phyloP scores from a whole-genome alignment of 352 stramenopile genomes.

The Globisporangium cystogenes region DNA sequence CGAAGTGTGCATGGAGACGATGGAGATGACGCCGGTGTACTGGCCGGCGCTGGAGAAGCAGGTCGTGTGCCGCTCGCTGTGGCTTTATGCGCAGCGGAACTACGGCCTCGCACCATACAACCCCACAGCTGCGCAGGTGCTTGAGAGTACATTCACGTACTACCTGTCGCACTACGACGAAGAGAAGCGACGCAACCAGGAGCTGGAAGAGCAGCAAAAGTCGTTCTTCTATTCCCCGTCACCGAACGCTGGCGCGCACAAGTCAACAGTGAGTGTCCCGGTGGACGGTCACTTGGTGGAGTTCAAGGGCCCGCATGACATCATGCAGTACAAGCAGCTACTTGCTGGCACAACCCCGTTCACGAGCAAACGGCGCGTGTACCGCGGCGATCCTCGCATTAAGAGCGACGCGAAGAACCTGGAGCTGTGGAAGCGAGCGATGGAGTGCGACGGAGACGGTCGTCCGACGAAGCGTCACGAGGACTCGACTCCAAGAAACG shows the following conservation, averaged over 20 bases:
- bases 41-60: conserved; percentile 68
- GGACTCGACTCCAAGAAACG: conserved; percentile 15
- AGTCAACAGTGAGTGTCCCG: conserved; percentile 60
- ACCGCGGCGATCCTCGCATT: conserved; percentile 71
- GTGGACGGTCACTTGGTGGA: conserved; percentile 79
- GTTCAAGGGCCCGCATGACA: conserved; percentile 70
- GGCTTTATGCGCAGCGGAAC: conserved; percentile 79
- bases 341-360: conserved; percentile 74
- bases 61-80: conserved; percentile 63
- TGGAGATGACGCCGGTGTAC: conserved; percentile 79
- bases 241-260: conserved; percentile 17
- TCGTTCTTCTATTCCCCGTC: conserved; percentile 40
- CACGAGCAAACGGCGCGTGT: conserved; percentile 74
- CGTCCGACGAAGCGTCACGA: conserved; percentile 1
- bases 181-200: conserved; percentile 51
- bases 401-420: conserved; percentile 43
- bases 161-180: conserved; percentile 63
- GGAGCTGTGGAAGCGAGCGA: conserved; percentile 55
- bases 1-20: conserved; percentile 71
- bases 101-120: conserved; percentile 79
- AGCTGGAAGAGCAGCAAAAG: conserved; percentile 36
- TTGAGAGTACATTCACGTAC: conserved; percentile 71
- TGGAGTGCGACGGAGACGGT: conserved; percentile 23
- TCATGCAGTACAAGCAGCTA: conserved; percentile 79
- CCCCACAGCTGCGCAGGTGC: conserved; percentile 28